A percentile compares a stretch with the other conserved stretches of the same genome.
Conservation (phyloP, 257 asterid genomes). For the Forsythia viridissima region DNA sequence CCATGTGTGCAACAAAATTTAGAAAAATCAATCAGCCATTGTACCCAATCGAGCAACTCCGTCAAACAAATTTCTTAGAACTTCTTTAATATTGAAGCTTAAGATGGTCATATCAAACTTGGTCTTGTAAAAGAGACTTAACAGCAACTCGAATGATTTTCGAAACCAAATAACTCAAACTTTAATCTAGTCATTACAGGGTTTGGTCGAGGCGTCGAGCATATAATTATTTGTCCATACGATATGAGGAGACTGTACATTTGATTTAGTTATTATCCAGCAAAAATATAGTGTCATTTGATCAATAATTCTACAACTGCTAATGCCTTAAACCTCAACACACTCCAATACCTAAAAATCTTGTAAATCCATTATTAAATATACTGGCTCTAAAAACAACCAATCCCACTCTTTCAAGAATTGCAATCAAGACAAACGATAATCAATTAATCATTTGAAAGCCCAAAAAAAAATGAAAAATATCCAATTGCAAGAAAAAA, state of each 20-base stretch:
- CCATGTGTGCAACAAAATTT: conserved; percentile 4
- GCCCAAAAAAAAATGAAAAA: not conserved
- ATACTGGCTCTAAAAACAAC: not conserved
- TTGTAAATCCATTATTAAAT: not conserved
- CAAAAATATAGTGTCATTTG: too few relatives aligned
- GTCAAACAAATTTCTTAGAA: not conserved
- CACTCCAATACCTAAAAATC: not conserved
- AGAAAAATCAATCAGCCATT: not conserved
- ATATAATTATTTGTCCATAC: too few relatives aligned
- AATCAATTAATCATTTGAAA: not conserved
- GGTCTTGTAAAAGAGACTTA: not conserved
- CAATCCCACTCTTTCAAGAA: not conserved
- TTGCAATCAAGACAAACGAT: not conserved
- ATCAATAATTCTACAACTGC: not conserved
- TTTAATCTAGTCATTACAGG: not conserved
- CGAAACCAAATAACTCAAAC: not conserved
- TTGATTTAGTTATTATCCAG: too few relatives aligned
- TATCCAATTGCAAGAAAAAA: not conserved
- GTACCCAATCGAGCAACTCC: not conserved
- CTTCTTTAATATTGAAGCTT: not conserved
- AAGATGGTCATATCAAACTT: not conserved
- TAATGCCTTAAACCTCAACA: not conserved
- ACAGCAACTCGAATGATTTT: conserved; percentile 2
- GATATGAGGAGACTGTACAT: too few relatives aligned
- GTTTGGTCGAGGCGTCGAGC: not conserved